Base-by-base conservation (phyloP, 1,139 yeast genomes). In the Nematodospora anomalae region DNA sequence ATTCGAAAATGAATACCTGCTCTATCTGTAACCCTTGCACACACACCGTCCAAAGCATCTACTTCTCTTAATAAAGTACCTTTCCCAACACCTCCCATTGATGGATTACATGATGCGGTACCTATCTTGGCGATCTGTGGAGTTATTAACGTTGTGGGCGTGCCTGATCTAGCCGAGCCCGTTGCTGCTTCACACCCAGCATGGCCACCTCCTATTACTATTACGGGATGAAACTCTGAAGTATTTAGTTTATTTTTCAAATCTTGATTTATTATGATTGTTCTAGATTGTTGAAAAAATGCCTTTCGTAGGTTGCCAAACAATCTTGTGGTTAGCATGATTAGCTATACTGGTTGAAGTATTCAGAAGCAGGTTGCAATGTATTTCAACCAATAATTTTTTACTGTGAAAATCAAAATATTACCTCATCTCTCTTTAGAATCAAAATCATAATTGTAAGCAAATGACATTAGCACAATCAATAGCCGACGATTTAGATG, bases 111-210 rank as follows among this genome's bases (percentile, higher is more conserved):
- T 1, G 96, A 88, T 21, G 97, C 94, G 0, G 95, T 85, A 0
- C 99, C 99, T 8, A 94, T 80, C 52, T 88, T 86, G 24, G 71
- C 57, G 21, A 79, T 57, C 35, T 69, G 71, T 1, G 96, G 98
- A 0, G 98, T 92, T 2, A 94, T 71, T 21, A 94, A 67, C 1
- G 84, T 64, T 0, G 97, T 87, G 3, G 55, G 46, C 1, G 84
- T 74, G 0, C 97, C 97, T 1, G 86, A 58, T 44, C 98, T 70
- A 1, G 97, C 96, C 0, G 96, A 72, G 0, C 94, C 98, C 0
- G 97, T 75, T 2, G 96, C 94, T 0, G 99, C 98, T 60, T 94
- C 99, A 50, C 96, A 84, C 3, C 99, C 99, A 26, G 98, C 98
- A 64, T 94, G 99, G 0, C 99, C 99, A 8, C 96, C 99, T 3